Percentiles rank a stretch among this genome's conserved stretches.
Conservation (phyloP, 2,329 filamentous ascomycete genomes). For the Fusarium tuaranense region DNA sequence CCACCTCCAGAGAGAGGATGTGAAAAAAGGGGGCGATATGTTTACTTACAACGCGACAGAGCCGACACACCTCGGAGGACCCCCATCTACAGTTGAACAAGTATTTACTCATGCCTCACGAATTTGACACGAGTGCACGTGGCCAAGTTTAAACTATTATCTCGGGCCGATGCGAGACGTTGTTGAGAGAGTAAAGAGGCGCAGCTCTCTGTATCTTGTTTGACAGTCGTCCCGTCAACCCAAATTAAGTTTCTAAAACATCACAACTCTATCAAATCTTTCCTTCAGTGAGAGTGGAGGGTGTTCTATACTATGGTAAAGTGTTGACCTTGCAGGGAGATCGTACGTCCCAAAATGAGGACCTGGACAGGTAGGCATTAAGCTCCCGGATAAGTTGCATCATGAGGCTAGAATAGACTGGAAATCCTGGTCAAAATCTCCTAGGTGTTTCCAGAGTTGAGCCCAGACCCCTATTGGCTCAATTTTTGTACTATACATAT, state of each 20-base stretch:
- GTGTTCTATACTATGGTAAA: background rate
- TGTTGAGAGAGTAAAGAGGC: background rate
- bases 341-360: background rate
- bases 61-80: background rate
- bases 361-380: background rate
- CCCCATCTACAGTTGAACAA: background rate
- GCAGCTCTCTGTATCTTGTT: background rate
- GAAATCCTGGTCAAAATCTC: no score
- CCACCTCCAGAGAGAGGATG: background rate
- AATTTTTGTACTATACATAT: background rate
- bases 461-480: background rate
- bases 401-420: background rate
- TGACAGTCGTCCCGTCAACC: background rate
- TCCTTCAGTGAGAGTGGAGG: no score
- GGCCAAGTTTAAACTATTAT: background rate
- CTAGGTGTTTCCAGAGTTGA: background rate
- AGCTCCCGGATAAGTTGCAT: background rate
- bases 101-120: background rate
- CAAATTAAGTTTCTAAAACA: background rate
- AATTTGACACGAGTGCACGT: background rate
- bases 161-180: background rate
- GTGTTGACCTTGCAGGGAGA: background rate
- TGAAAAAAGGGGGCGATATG: background rate
- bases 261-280: background rate
- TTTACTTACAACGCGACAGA: background rate